Evolutionary conservation across 768 basidiomycete species (phyloP).

Genomic region (Trametopsis cervina): DNA sequence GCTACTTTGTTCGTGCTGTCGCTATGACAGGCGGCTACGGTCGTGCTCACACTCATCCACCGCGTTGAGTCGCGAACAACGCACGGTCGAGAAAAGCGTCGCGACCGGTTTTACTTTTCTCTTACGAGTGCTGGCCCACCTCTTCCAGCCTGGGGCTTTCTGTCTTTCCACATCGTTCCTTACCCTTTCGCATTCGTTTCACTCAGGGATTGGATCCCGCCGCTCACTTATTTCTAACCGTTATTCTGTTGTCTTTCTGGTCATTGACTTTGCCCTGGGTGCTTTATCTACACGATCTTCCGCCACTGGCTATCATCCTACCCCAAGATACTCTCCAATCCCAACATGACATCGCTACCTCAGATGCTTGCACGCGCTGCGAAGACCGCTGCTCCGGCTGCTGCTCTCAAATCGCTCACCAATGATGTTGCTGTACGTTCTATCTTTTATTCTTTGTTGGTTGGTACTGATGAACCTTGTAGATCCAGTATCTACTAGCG

Average conservation of each 20-base stretch:
- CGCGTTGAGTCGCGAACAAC: no score
- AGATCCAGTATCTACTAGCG: conserved; percentile 52
- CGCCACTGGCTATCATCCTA: no score
- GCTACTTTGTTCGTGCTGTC: neutral
- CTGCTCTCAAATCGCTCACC: conserved; percentile 31
- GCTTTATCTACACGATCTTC: no score
- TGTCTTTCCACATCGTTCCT: neutral
- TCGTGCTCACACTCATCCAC: no score
- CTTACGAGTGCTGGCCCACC: neutral
- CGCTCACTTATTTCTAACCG: conserved; percentile 6
- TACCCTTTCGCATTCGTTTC: neutral
- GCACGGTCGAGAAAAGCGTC: neutral
- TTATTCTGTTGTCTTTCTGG: conserved; percentile 6
- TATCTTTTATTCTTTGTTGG: neutral
- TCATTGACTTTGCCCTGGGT: neutral
- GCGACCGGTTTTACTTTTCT: neutral
- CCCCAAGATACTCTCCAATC: no score
- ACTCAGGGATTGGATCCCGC: neutral
- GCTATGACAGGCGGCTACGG: no score
- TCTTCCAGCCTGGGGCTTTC: neutral
- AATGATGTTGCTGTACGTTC: conserved; percentile 37
- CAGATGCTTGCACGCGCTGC: conserved; percentile 10
- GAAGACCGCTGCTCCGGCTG: conserved; percentile 18
- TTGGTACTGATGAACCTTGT: neutral
- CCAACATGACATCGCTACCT: neutral